Evolutionary conservation across 1,284 basidiomycete genomes (phyloP), one percentile per base, ranked within the genome.

Genomic region (Lentinula novae-zelandiae): DNA sequence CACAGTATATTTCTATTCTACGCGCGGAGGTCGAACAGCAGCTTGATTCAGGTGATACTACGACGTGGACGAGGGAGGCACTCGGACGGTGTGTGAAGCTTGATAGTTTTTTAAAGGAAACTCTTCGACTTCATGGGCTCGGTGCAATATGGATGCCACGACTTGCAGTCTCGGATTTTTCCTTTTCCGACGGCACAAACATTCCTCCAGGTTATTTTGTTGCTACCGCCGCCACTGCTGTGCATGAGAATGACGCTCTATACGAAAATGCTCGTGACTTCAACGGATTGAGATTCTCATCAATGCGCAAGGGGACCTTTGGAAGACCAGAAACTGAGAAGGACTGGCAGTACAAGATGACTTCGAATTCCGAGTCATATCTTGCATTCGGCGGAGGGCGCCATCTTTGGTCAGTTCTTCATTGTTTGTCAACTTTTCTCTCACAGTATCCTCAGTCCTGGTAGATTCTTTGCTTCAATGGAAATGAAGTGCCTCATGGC

Each of bases 61-160:
- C 36, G 3, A 49, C 33, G 4, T 80, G 78, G 78, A 70, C 73
- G n/a, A 75, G 72, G 60, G 69, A 68, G 48, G 70, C 73, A 4
- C 68, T 80, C 53, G 63, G 13, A 65, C 65, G 67, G 58, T 78
- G 70, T 63, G 63, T 64, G 22, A 75, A 72, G 60, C 67, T 77
- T 57, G 78, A 79, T 60, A 78, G 76, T 60, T 79, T 79, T 63
- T 59, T 78, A 58, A 77, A 73, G 60, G 77, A 80, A 63, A 72
- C 71, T 8, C 70, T 73, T 62, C 70, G 77, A 44, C 31, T 78
- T 12, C 74, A 68, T 7, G 69, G 69, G 17, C 54, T 72, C 63
- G 73, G 62, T 3, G 70, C 70, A 42, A 38, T 66, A 34, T 68
- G 46, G 54, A 62, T 65, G 36, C 54, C 57, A 42, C 12, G 53